Evolutionary conservation across 1,139 yeast species (phyloP).

Genomic region (Protomyces lactucae-debilis): DNA sequence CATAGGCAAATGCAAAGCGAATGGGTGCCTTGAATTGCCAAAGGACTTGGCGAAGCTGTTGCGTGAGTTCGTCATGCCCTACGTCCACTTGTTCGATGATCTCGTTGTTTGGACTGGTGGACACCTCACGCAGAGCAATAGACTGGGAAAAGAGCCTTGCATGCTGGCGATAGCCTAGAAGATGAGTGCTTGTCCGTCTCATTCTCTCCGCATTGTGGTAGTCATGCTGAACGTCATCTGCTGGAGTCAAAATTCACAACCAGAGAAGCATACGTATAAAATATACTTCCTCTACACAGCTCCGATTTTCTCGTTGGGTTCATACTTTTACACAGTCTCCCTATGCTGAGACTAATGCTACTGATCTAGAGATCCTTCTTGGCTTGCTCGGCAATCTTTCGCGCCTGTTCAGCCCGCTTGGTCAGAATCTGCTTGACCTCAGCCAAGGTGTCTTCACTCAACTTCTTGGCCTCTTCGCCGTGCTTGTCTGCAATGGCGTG

Average conservation of each 20-base stretch:
- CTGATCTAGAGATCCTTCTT: constrained; percentile 9
- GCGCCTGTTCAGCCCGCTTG: constrained; percentile 20
- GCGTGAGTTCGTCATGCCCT: constrained; percentile 40
- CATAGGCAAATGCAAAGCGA: constrained; percentile 81
- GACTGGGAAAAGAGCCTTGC: no score
- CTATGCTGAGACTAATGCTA: no score
- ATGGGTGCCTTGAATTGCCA: constrained; percentile 64
- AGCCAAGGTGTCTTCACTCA: constrained; percentile 20
- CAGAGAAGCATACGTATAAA: no score
- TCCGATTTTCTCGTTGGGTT: not conserved
- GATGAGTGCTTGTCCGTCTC: not conserved
- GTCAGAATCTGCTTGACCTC: constrained; percentile 19
- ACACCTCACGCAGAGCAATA: no score
- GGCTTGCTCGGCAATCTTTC: constrained; percentile 26
- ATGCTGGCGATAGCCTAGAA: not conserved
- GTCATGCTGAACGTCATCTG: not conserved
- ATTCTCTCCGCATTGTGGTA: not conserved
- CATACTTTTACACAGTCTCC: not conserved
- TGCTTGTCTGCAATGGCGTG: constrained; percentile 23
- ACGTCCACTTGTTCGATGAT: constrained; percentile 35
- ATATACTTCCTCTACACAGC: no score
- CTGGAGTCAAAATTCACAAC: no score
- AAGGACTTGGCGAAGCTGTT: constrained; percentile 50
- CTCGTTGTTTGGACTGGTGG: no score
- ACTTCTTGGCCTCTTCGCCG: constrained; percentile 26